These are phyloP conservation scores for Talaromyces sp. DNA, from an alignment of 2,329 filamentous ascomycete species.

Conservation along the genomic window DNA sequence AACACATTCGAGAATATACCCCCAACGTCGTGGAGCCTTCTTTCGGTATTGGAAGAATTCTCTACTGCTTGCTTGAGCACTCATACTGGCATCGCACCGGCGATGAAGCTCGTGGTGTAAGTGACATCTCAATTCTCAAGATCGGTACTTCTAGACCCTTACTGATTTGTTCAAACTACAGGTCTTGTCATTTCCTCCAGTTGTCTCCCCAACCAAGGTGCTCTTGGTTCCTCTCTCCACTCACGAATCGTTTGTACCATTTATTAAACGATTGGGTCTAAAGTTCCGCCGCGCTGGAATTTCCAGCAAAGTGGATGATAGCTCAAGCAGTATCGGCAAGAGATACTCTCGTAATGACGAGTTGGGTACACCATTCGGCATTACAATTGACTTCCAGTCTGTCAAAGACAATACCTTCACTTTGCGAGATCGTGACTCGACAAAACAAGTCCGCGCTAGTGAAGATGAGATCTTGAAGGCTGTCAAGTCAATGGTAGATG, in stretches of 20 bases:
- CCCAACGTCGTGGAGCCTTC: slow-evolving; percentile 97
- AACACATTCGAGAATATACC: slow-evolving; percentile 84
- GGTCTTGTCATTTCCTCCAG: slow-evolving; percentile 68
- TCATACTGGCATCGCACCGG: slow-evolving; percentile 85
- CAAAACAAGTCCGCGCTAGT: slow-evolving; percentile 79
- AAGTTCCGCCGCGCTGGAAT: slow-evolving; percentile 71
- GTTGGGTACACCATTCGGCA: slow-evolving; percentile 85
- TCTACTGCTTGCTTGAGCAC: slow-evolving; percentile 92
- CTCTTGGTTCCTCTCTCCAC: slow-evolving; percentile 83
- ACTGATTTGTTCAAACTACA: slow-evolving; percentile 26
- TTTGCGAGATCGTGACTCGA: slow-evolving; percentile 83
- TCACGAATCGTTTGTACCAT: slow-evolving; percentile 74
- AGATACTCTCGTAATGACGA: slow-evolving; percentile 94
- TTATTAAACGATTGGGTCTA: slow-evolving; percentile 65
- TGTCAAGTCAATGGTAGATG: slow-evolving; percentile 59
- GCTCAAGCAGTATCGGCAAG: slow-evolving; percentile 87
- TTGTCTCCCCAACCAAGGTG: slow-evolving; percentile 90
- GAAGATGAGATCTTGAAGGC: slow-evolving; percentile 75
- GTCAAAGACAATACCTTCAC: slow-evolving; percentile 82
- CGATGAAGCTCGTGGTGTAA: slow-evolving; percentile 80
- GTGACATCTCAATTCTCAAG: slow-evolving; percentile 32
- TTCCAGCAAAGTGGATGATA: slow-evolving; percentile 83
- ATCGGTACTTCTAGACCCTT: not conserved
- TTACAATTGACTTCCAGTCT: slow-evolving; percentile 95
- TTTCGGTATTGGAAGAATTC: slow-evolving; percentile 91